Conservation (phyloP, 1,284 basidiomycete genomes). For the Gomphus bonarii region DNA sequence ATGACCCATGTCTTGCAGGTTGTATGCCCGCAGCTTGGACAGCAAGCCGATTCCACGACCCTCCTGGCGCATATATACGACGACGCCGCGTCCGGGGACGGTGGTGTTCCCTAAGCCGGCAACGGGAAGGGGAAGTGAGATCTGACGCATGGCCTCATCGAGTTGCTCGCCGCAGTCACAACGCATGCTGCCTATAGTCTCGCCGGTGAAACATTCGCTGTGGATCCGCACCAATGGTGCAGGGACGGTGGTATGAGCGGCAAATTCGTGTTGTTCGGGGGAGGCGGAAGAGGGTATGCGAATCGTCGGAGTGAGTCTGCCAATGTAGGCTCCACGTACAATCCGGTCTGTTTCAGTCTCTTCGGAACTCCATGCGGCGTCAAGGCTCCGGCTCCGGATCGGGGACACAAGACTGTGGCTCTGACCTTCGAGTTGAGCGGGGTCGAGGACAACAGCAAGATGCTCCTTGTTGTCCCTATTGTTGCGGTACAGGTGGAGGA, state of each 20-base stretch:
- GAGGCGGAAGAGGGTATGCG: slow-evolving; percentile 43
- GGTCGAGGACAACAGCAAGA: slow-evolving; percentile 92
- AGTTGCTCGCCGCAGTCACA: slow-evolving; percentile 99
- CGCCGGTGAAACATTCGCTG: slow-evolving; percentile 98
- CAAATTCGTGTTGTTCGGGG: slow-evolving; percentile 16
- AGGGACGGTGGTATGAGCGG: slow-evolving; percentile 32
- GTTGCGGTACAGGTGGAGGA: slow-evolving; percentile 93
- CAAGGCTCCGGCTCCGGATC: slow-evolving; percentile 78
- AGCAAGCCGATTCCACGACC: slow-evolving; percentile 96
- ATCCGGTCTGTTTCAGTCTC: slow-evolving; percentile 95
- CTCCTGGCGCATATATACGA: slow-evolving; percentile 96
- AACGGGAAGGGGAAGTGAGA: slow-evolving; percentile 62
- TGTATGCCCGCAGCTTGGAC: slow-evolving; percentile 96
- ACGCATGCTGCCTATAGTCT: slow-evolving; percentile 96
- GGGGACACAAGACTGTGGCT: slow-evolving; percentile 32
- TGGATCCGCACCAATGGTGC: slow-evolving; percentile 91
- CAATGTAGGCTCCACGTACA: slow-evolving; percentile 88
- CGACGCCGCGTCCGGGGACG: slow-evolving; percentile 62
- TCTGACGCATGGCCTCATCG: slow-evolving; percentile 90
- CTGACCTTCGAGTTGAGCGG: slow-evolving; percentile 59
- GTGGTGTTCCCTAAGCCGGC: slow-evolving; percentile 17
- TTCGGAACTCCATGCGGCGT: slow-evolving; percentile 74
- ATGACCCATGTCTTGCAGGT: slow-evolving; percentile 95
- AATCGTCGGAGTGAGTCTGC: slow-evolving; percentile 57
- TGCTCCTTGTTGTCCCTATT: slow-evolving; percentile 90